phyloP scores from a whole-genome alignment of 495 filamentous ascomycete genomes.

The Usnea hakonensis region DNA sequence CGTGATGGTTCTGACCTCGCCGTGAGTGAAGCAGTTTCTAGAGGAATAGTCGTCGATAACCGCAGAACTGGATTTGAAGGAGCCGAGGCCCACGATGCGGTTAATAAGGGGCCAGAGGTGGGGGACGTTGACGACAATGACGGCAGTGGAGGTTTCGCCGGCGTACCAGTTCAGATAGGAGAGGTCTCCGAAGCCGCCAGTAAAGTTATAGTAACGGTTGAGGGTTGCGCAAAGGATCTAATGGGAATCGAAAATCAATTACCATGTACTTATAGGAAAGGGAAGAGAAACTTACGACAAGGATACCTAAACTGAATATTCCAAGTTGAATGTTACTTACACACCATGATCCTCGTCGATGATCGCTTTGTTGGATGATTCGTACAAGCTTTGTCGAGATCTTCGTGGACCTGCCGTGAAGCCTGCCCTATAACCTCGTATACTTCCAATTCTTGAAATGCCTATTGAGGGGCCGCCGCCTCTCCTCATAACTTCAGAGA shows the following conservation, averaged over 20 bases:
- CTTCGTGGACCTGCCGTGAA: too few relatives aligned
- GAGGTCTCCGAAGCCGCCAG: constrained; percentile 39
- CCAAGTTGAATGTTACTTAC: too few relatives aligned
- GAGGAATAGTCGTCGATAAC: neutral
- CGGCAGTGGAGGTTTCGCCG: constrained; percentile 53
- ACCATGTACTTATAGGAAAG: constrained; percentile 38
- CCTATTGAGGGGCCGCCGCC: too few relatives aligned
- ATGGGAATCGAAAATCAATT: too few relatives aligned
- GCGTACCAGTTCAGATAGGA: constrained; percentile 61
- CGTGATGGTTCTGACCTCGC: neutral
- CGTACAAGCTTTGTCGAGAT: too few relatives aligned
- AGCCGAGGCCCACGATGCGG: constrained; percentile 43
- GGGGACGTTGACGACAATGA: constrained; percentile 57
- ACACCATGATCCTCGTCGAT: too few relatives aligned
- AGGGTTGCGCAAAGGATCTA: constrained; percentile 46
- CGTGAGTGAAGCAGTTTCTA: neutral
- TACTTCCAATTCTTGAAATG: too few relatives aligned
- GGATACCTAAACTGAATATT: constrained; percentile 48
- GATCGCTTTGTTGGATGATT: too few relatives aligned
- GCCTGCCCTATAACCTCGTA: too few relatives aligned
- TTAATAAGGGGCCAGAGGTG: constrained; percentile 52
- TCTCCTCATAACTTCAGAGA: too few relatives aligned
- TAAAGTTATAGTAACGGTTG: too few relatives aligned
- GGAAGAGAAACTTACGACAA: constrained; percentile 50
- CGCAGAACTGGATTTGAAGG: constrained; percentile 29